Conservation (phyloP, 345 rosid species). For the Moricandia arvensis region DNA sequence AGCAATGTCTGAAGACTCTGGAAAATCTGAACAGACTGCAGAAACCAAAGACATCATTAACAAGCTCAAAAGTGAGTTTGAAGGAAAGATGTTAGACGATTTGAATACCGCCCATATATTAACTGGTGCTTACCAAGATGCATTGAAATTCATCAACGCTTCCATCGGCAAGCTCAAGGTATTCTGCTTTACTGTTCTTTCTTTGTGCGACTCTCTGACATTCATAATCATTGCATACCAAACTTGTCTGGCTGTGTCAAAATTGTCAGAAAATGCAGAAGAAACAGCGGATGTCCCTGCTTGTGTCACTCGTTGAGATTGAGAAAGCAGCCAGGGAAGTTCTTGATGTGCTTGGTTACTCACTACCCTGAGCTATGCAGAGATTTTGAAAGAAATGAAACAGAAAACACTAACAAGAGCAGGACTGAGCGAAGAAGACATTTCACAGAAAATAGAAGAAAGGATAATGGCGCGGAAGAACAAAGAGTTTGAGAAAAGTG, state of each 20-base stretch:
- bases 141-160: slow-evolving; percentile 70
- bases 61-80: slow-evolving; percentile 57
- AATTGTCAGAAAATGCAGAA: slow-evolving; percentile 68
- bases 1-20: slow-evolving; percentile 38
- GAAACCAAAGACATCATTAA: slow-evolving; percentile 58
- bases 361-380: slow-evolving; percentile 49
- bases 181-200: not conserved
- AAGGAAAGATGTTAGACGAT: slow-evolving; percentile 75
- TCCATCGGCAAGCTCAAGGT: slow-evolving; percentile 67
- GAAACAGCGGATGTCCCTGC: slow-evolving; percentile 55
- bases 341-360: slow-evolving; percentile 60
- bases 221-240: not conserved
- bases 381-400: slow-evolving; percentile 68
- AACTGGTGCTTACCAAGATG: slow-evolving; percentile 83
- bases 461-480: slow-evolving; percentile 58
- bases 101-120: slow-evolving; percentile 72
- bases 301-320: slow-evolving; percentile 58
- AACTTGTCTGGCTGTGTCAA: slow-evolving; percentile 1
- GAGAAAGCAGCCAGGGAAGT: slow-evolving; percentile 61
- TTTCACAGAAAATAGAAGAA: slow-evolving; percentile 51
- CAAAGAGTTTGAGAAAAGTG: slow-evolving; percentile 67
- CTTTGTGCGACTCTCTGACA: not conserved
- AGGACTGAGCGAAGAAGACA: slow-evolving; percentile 54
- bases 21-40: slow-evolving; percentile 39
- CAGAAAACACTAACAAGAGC: slow-evolving; percentile 69